A percentile compares a stretch with the other conserved stretches of the same genome.
Evolutionary conservation across 177 flowering plant genomes (phyloP).

Genomic region (Tripterygium wilfordii): DNA sequence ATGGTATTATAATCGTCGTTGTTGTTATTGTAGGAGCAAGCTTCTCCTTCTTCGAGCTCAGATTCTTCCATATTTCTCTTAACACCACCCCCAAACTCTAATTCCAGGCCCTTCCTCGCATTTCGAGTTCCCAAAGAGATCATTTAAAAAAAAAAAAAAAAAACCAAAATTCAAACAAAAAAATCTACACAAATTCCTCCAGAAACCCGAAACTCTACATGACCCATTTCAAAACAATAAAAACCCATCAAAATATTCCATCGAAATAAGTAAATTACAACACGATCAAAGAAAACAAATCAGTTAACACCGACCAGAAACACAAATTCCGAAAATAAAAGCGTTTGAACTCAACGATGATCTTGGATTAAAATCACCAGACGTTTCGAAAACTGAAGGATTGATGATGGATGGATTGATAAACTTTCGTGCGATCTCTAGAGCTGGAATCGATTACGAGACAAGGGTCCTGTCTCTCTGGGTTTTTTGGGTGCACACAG

Average conservation of each 20-base stretch:
- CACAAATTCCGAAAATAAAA: neutral
- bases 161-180: slow-evolving; percentile 3
- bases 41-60: slow-evolving; percentile 85
- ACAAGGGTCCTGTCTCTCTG: slow-evolving; percentile 12
- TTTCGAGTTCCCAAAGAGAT: slow-evolving; percentile 47
- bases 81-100: slow-evolving; percentile 32
- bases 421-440: slow-evolving; percentile 9
- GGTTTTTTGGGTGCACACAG: slow-evolving; percentile 11
- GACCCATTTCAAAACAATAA: slow-evolving; percentile 22
- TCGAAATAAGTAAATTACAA: slow-evolving; percentile 21
- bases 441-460: slow-evolving; percentile 17
- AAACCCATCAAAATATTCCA: slow-evolving; percentile 23
- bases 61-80: slow-evolving; percentile 44
- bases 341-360: neutral
- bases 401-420: neutral
- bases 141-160: slow-evolving; percentile 21
- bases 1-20: slow-evolving; percentile 25
- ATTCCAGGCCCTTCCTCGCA: slow-evolving; percentile 53
- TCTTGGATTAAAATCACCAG: slow-evolving; percentile 6
- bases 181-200: slow-evolving; percentile 11
- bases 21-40: slow-evolving; percentile 32
- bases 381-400: neutral
- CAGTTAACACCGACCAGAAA: neutral
- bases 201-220: slow-evolving; percentile 13
- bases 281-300: slow-evolving; percentile 10